A percentile compares a stretch with the other conserved stretches of the same genome.
Conservation (phyloP, 2,329 filamentous ascomycete species). For the Ceratocystis harringtonii region DNA sequence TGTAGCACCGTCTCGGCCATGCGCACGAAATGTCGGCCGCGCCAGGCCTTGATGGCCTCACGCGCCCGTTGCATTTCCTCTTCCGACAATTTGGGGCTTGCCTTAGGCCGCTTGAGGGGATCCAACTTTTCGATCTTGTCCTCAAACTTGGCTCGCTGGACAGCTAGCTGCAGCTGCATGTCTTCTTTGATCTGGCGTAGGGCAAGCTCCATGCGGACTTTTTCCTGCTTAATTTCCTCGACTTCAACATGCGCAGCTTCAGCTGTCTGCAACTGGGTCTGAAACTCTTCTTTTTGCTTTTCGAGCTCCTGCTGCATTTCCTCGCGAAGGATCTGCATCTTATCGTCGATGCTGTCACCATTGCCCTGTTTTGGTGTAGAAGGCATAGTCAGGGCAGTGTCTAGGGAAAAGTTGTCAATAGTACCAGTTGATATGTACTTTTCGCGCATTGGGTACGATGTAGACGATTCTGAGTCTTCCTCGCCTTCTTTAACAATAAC, state of each 20-base stretch:
- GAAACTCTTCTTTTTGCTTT: slow-evolving; percentile 68
- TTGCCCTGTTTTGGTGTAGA: slow-evolving; percentile 64
- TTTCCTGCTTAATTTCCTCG: slow-evolving; percentile 71
- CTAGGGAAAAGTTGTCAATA: slow-evolving; percentile 87
- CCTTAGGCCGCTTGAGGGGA: slow-evolving; percentile 44
- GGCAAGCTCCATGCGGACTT: slow-evolving; percentile 68
- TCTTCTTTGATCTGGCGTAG: slow-evolving; percentile 66
- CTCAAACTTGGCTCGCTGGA: slow-evolving; percentile 74
- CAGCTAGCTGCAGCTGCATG: slow-evolving; percentile 72
- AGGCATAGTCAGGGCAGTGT: slow-evolving; percentile 86
- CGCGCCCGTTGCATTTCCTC: slow-evolving; percentile 58
- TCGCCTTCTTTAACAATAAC: slow-evolving; percentile 62
- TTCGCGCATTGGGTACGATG: slow-evolving; percentile 75
- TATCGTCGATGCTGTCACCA: slow-evolving; percentile 51
- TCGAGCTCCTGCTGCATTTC: slow-evolving; percentile 75
- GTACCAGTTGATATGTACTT: slow-evolving; percentile 94
- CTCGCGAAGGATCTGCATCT: slow-evolving; percentile 58
- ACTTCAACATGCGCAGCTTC: slow-evolving; percentile 64
- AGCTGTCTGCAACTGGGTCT: slow-evolving; percentile 59
- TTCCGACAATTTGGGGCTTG: slow-evolving; percentile 50
- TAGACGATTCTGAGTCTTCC: slow-evolving; percentile 78
- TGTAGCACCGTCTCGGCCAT: slow-evolving; percentile 90
- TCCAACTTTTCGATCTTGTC: slow-evolving; percentile 66
- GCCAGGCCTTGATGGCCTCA: slow-evolving; percentile 58
- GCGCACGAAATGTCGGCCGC: slow-evolving; percentile 68